phyloP scores from a whole-genome alignment of 805 yeast species.

The Wickerhamomyces mucosus region DNA sequence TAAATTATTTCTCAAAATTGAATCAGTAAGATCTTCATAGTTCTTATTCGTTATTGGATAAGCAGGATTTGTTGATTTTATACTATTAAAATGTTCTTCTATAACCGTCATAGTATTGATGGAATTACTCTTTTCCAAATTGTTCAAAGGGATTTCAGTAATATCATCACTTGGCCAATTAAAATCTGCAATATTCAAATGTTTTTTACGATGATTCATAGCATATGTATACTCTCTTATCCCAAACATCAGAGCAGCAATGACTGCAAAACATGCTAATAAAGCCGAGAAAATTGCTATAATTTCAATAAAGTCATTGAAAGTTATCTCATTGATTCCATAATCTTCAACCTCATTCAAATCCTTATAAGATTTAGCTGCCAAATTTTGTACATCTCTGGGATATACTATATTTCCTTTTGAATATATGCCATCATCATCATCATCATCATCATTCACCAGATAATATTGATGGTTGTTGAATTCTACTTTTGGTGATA shows the following conservation, averaged over 20 bases:
- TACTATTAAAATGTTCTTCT: neutral
- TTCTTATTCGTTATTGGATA: constrained; percentile 9
- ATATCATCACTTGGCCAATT: constrained; percentile 10
- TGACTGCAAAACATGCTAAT: constrained; percentile 8
- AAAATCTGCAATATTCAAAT: constrained; percentile 12
- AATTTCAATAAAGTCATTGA: constrained; percentile 19
- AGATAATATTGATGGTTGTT: neutral
- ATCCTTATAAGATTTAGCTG: no score
- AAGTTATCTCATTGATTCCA: constrained; percentile 20
- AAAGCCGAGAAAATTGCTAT: constrained; percentile 17
- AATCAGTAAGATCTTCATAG: neutral
- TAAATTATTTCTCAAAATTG: neutral
- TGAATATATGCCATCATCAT: no score
- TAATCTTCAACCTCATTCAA: no score
- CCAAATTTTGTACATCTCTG: no score
- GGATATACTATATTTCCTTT: no score
- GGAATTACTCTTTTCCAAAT: constrained; percentile 1
- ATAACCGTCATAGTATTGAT: constrained; percentile 1
- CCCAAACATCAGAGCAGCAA: constrained; percentile 16
- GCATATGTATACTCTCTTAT: constrained; percentile 22
- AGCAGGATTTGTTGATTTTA: constrained; percentile 9
- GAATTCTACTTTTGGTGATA: neutral
- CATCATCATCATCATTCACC: no score
- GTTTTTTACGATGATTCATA: constrained; percentile 10
- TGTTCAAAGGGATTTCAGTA: neutral